These are phyloP conservation scores for Cystobasidium slooffiae DNA, from an alignment of 1,284 basidiomycete genomes.

Conservation along the genomic window DNA sequence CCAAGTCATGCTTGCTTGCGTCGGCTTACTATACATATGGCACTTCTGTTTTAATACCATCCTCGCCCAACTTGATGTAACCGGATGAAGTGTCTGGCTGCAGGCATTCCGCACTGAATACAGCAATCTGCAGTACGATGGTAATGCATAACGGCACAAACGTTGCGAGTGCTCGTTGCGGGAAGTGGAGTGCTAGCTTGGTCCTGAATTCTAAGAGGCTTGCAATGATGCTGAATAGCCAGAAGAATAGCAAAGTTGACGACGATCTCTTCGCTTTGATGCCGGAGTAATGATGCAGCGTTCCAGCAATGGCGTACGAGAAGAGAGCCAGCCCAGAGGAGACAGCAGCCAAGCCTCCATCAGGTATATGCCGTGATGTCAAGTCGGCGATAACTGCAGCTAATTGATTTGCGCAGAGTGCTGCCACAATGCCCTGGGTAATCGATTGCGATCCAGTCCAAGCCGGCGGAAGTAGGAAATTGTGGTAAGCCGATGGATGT, in stretches of 20 bases:
- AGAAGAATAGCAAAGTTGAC: constrained; percentile 77
- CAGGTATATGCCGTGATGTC: constrained; percentile 48
- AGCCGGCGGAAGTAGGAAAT: too few relatives aligned
- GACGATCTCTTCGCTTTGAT: constrained; percentile 77
- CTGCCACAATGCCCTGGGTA: constrained; percentile 51
- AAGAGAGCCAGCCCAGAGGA: constrained; percentile 48
- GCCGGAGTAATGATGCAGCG: constrained; percentile 64
- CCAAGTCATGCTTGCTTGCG: neutral
- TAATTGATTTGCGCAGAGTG: constrained; percentile 41
- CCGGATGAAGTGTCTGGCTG: constrained; percentile 67
- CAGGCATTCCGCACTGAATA: constrained; percentile 72
- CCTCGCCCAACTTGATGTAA: constrained; percentile 51
- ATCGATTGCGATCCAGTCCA: too few relatives aligned
- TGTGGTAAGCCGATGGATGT: neutral
- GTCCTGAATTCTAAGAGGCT: constrained; percentile 70
- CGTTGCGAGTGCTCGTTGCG: constrained; percentile 56
- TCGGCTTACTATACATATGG: constrained; percentile 30
- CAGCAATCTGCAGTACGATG: constrained; percentile 63
- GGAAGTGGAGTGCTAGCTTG: constrained; percentile 55
- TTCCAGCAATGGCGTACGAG: constrained; percentile 53
- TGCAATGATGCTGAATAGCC: constrained; percentile 70
- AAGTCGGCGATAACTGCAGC: constrained; percentile 52
- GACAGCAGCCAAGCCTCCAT: constrained; percentile 19
- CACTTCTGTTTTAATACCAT: constrained; percentile 38
- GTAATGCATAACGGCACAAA: constrained; percentile 63